These are phyloP conservation scores for Elymus sibiricus DNA, from an alignment of 176 grass and related monocot genomes.

Conservation along the genomic window DNA sequence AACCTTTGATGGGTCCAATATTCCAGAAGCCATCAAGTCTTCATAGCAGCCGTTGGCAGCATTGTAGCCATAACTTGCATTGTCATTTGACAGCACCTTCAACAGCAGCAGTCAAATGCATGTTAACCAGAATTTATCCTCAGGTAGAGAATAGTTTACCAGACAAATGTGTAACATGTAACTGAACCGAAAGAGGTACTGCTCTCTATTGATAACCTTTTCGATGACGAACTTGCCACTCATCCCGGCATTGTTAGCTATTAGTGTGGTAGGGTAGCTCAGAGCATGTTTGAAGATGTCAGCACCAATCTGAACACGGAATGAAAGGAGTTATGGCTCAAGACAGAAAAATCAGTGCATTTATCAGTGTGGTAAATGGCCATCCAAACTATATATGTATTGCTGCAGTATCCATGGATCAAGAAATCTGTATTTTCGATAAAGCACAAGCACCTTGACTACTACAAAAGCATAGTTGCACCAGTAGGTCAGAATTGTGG, in stretches of 20 bases:
- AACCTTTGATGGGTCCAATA: slow-evolving; percentile 92
- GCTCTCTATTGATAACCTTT: slow-evolving; percentile 36
- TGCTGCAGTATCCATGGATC: not conserved
- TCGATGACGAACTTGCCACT: slow-evolving; percentile 70
- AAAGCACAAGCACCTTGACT: not conserved
- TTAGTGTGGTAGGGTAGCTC: slow-evolving; percentile 76
- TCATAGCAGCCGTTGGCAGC: slow-evolving; percentile 74
- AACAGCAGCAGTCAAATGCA: slow-evolving; percentile 2
- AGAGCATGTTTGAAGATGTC: slow-evolving; percentile 90
- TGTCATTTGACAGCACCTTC: slow-evolving; percentile 58
- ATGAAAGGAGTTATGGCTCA: slow-evolving; percentile 4
- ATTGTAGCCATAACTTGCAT: slow-evolving; percentile 88
- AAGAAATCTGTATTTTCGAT: not conserved
- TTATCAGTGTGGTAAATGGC: not conserved
- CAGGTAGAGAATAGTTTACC: not conserved
- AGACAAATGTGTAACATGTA: not conserved
- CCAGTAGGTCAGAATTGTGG: not conserved
- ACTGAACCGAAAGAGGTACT: not conserved
- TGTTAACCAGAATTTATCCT: not conserved
- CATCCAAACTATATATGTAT: not conserved
- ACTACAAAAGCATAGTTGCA: not conserved
- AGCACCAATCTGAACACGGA: slow-evolving; percentile 79
- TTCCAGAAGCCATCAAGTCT: slow-evolving; percentile 77
- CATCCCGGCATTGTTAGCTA: slow-evolving; percentile 76
- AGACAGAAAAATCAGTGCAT: not conserved